These are phyloP conservation scores for Arthroderma sp. DNA, from an alignment of 2,329 filamentous ascomycete genomes.

Conservation along the genomic window DNA sequence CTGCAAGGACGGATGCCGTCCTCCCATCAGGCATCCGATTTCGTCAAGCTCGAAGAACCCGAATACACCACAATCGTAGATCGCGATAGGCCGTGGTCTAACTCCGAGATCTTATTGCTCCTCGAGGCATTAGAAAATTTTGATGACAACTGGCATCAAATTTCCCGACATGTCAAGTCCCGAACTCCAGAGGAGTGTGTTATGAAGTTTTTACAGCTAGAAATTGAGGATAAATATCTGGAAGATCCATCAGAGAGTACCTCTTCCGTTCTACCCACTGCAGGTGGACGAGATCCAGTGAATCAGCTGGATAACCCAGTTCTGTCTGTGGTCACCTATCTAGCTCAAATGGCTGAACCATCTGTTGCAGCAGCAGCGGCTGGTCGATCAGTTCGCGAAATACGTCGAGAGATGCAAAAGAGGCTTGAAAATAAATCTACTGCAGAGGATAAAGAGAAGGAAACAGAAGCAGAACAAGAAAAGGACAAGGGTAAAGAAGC, in stretches of 20 bases:
- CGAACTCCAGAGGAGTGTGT: constrained; percentile 92
- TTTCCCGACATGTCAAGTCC: constrained; percentile 82
- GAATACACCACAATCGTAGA: constrained; percentile 66
- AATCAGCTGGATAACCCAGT: constrained; percentile 90
- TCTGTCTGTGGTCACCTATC: constrained; percentile 87
- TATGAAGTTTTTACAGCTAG: constrained; percentile 85
- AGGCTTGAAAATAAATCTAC: constrained; percentile 55
- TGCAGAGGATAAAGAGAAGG: constrained; percentile 41
- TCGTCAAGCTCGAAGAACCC: constrained; percentile 80
- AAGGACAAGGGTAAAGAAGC: constrained; percentile 38
- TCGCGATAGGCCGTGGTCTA: constrained; percentile 77
- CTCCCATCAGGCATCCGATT: constrained; percentile 67
- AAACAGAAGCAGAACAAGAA: constrained; percentile 46
- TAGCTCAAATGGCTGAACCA: constrained; percentile 82
- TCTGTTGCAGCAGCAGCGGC: constrained; percentile 82
- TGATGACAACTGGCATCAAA: constrained; percentile 89
- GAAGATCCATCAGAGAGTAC: constrained; percentile 57
- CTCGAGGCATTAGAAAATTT: constrained; percentile 85
- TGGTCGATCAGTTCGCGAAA: constrained; percentile 72
- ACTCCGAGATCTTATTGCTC: constrained; percentile 76
- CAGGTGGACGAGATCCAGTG: constrained; percentile 74
- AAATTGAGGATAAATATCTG: constrained; percentile 94
- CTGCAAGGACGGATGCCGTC: constrained; percentile 70
- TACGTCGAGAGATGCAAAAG: constrained; percentile 65
- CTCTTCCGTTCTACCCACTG: constrained; percentile 54